phyloP scores from a whole-genome alignment of 768 basidiomycete genomes.

The Collybiopsis confluens region DNA sequence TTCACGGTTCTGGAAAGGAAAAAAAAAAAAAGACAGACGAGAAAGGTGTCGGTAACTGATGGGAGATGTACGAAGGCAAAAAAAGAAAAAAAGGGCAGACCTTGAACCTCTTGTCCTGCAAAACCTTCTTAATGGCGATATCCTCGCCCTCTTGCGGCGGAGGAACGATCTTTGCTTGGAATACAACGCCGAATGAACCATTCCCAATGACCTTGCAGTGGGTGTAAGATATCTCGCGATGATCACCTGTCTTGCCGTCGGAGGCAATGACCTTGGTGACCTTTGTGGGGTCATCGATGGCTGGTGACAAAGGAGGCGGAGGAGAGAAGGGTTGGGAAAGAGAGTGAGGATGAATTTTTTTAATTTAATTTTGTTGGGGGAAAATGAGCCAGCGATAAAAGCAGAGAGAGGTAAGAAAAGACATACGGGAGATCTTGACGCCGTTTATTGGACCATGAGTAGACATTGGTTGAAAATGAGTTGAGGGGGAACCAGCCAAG shows the following conservation, averaged over 20 bases:
- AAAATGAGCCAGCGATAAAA: constrained; percentile 9
- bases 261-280: constrained; percentile 93
- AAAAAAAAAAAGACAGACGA: constrained; percentile 6
- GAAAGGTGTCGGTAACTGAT: background rate
- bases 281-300: constrained; percentile 94
- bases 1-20: constrained; percentile 81
- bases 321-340: constrained; percentile 20
- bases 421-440: constrained; percentile 82
- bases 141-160: constrained; percentile 67
- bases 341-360: constrained; percentile 9
- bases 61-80: too few species aligned
- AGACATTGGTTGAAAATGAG: constrained; percentile 54
- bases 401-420: constrained; percentile 12
- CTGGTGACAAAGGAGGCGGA: constrained; percentile 36
- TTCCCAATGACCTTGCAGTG: constrained; percentile 99
- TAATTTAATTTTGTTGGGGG: too few species aligned
- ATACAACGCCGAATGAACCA: constrained; percentile 98
- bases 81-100: constrained; percentile 40
- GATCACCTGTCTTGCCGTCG: constrained; percentile 90
- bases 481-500: constrained; percentile 3
- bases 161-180: constrained; percentile 84
- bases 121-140: constrained; percentile 99
- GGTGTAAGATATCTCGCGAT: constrained; percentile 87
- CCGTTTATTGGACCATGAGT: constrained; percentile 83
- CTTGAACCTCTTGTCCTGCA: constrained; percentile 99